phyloP scores from a whole-genome alignment of 169 alveolate genomes.

The Plasmodium knowlesi region DNA sequence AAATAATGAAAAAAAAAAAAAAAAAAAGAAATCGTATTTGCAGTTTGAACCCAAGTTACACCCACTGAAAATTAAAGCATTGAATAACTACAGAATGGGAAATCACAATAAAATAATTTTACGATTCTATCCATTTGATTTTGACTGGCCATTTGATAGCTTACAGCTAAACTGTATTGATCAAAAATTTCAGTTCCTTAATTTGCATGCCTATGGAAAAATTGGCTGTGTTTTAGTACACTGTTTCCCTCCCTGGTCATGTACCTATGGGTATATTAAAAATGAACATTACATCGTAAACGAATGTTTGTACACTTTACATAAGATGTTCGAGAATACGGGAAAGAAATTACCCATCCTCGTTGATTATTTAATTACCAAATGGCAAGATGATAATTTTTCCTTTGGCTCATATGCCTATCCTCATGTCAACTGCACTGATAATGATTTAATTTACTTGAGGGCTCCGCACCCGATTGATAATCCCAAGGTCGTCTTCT shows the following conservation, averaged over 20 bases:
- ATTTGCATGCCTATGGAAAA: slow-evolving; percentile 83
- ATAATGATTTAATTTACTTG: slow-evolving; percentile 83
- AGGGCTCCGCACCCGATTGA: slow-evolving; percentile 83
- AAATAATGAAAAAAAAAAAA: slow-evolving; percentile 48
- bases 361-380: slow-evolving; percentile 80
- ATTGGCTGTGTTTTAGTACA: slow-evolving; percentile 84
- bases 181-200: slow-evolving; percentile 82
- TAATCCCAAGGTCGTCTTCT: slow-evolving; percentile 80
- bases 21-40: slow-evolving; percentile 16
- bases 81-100: slow-evolving; percentile 83
- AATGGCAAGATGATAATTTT: slow-evolving; percentile 83
- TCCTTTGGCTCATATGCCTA: slow-evolving; percentile 85
- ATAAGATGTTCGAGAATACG: slow-evolving; percentile 74
- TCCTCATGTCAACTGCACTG: slow-evolving; percentile 79
- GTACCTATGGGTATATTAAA: slow-evolving; percentile 72
- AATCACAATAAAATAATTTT: slow-evolving; percentile 84
- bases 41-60: slow-evolving; percentile 78
- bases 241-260: slow-evolving; percentile 85
- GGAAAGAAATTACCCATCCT: slow-evolving; percentile 77
- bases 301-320: slow-evolving; percentile 80
- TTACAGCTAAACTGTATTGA: slow-evolving; percentile 83
- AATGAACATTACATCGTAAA: slow-evolving; percentile 76
- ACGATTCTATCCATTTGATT: slow-evolving; percentile 78
- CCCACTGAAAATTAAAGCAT: slow-evolving; percentile 76
- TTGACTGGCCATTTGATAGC: slow-evolving; percentile 80